Conservation (phyloP, 2,329 filamentous ascomycete genomes). For the Leptodontidium sp. region DNA sequence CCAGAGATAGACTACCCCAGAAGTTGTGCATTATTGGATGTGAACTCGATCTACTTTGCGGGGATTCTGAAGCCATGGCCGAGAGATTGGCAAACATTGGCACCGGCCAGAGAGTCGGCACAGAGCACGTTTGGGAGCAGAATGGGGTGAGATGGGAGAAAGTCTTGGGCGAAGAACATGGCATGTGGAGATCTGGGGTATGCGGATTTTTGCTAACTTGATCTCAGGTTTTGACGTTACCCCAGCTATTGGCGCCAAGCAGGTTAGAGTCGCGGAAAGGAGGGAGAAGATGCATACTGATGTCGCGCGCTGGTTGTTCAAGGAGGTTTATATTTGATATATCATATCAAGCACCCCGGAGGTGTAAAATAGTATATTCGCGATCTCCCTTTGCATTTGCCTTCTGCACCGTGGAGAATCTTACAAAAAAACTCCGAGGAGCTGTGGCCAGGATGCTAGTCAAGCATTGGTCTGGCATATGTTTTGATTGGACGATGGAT, state of each 20-base stretch:
- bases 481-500: background rate
- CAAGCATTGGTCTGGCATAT: background rate
- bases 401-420: background rate
- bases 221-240: conserved; percentile 35
- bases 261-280: conserved; percentile 21
- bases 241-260: conserved; percentile 25
- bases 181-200: conserved; percentile 25
- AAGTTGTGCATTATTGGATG: conserved; percentile 40
- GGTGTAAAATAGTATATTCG: background rate
- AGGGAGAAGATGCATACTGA: conserved; percentile 33
- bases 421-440: background rate
- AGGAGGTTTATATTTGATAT: conserved; percentile 35
- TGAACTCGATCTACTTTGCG: conserved; percentile 42
- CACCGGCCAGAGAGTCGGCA: conserved; percentile 25
- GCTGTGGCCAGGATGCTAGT: background rate
- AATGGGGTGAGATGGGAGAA: conserved; percentile 42
- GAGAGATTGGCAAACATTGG: conserved; percentile 34
- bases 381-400: background rate
- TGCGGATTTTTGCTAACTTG: conserved; percentile 8
- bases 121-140: conserved; percentile 31
- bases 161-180: conserved; percentile 35
- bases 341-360: background rate
- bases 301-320: conserved; percentile 36
- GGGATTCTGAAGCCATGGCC: conserved; percentile 38
- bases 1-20: conserved; percentile 35